Percentiles rank a stretch among this genome's conserved stretches.
phyloP scores from a whole-genome alignment of 1,284 basidiomycete genomes.

The Takashimella koratensis region DNA sequence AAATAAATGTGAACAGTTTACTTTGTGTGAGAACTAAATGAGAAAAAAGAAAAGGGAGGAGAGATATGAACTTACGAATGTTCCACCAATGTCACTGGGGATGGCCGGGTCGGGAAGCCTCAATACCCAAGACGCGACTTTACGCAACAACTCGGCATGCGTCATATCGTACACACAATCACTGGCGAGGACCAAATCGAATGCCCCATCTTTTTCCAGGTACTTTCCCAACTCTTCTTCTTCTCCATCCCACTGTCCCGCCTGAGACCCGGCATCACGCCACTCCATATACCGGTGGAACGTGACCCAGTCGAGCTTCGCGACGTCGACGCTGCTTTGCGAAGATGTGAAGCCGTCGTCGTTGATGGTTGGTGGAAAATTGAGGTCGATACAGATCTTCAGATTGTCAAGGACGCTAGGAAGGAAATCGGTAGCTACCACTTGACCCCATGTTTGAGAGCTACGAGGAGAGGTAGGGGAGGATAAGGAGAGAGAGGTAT shows the following conservation, averaged over 20 bases:
- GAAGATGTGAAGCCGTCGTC: slow-evolving; percentile 69
- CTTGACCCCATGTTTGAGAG: slow-evolving; percentile 39
- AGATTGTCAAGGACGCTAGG: slow-evolving; percentile 72
- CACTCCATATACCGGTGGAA: background rate
- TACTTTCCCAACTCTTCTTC: slow-evolving; percentile 18
- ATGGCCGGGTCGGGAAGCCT: slow-evolving; percentile 27
- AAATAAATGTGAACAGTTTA: too few relatives aligned
- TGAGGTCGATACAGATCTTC: slow-evolving; percentile 60
- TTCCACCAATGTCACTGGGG: slow-evolving; percentile 32
- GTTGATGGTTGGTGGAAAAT: slow-evolving; percentile 54
- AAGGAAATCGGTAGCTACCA: slow-evolving; percentile 77
- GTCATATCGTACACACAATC: slow-evolving; percentile 50
- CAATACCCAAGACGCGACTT: slow-evolving; percentile 42
- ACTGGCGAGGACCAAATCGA: slow-evolving; percentile 46
- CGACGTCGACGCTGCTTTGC: slow-evolving; percentile 13
- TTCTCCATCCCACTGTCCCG: slow-evolving; percentile 3
- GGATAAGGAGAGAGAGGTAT: slow-evolving; percentile 3
- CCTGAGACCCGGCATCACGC: background rate
- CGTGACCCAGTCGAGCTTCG: background rate
- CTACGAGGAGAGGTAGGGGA: slow-evolving; percentile 2
- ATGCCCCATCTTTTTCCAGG: slow-evolving; percentile 21
- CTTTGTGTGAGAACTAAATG: too few relatives aligned
- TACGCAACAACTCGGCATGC: slow-evolving; percentile 42
- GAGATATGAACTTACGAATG: slow-evolving; percentile 33
- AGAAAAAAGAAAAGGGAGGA: background rate